Evolutionary conservation across 148 eudicot genomes (phyloP), one percentile per base, ranked within the genome.

Genomic region (Cornus florida): DNA sequence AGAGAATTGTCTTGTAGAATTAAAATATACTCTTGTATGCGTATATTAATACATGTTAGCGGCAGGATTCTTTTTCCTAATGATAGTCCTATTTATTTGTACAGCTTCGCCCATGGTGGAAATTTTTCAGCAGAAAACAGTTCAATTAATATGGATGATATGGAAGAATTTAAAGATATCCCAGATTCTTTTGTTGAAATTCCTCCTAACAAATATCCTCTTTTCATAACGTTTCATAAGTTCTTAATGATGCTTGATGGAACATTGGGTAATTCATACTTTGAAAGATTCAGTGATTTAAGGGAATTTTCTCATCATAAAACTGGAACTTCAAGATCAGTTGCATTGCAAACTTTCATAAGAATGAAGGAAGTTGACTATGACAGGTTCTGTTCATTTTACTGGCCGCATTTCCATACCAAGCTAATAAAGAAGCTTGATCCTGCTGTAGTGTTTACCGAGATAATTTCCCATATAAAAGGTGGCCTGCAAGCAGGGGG

Each of bases 211-310:
- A 79, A 75, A 11, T 93, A 85, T 73, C 95, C 97, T 39, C 95
- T 93, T 32, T 90, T 93, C n/a, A 72, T 93, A 56, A 91, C 97
- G 24, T 88, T 91, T 70, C 87, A 83, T 73, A 93, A 93, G 81
- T 93, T 93, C 82, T 78, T 91, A 43, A 83, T 93, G 84, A 93
- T 93, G 97, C 90, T 93, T 41, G 94, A 93, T 65, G 93, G 94
- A 50, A 87, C 93, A 16, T 33, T 91, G 23, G 93, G 94, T 10
- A 71, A 68, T 53, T 93, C 97, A 10, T 93, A 80, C 80, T 93
- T 93, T 33, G 78, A 87, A 67, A 83, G 91, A 79, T 91, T 89
- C 76, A 75, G 64, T 53, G 84, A 77, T 31, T 78, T 64, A 24
- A 72, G 75, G 59, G 71, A 57, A 69, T 35, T 39, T 23, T 79